phyloP scores from a whole-genome alignment of 768 basidiomycete genomes.

The Amanita muscaria region DNA sequence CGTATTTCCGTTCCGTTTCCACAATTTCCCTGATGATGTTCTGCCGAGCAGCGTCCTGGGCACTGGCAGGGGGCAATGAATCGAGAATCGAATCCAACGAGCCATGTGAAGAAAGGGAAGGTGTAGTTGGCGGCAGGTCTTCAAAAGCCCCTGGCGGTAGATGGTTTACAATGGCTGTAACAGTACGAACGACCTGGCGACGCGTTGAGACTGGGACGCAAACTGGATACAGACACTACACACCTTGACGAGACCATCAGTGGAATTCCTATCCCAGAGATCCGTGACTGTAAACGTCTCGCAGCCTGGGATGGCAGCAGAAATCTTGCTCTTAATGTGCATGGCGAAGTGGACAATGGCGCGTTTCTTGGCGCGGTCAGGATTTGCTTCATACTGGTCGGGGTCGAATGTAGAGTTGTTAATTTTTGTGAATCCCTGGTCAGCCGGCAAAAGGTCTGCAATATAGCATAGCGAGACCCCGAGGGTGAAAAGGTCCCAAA shows the following conservation, averaged over 20 bases:
- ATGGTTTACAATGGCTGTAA: constrained; percentile 72
- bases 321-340: constrained; percentile 61
- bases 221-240: constrained; percentile 15
- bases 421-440: constrained; percentile 49
- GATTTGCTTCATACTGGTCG: constrained; percentile 53
- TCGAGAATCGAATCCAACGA: constrained; percentile 53
- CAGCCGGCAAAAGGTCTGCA: constrained; percentile 79
- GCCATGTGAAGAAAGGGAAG: constrained; percentile 44
- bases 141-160: constrained; percentile 66
- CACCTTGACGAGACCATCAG: constrained; percentile 93
- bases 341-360: constrained; percentile 90
- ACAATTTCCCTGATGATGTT: constrained; percentile 85
- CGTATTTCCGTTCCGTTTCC: constrained; percentile 93
- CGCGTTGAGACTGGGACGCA: constrained; percentile 1
- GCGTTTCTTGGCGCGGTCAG: constrained; percentile 82
- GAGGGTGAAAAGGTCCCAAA: constrained; percentile 90
- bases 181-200: constrained; percentile 78
- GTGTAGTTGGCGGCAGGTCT: constrained; percentile 48
- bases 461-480: constrained; percentile 94
- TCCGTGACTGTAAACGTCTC: constrained; percentile 89
- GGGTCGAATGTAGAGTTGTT: constrained; percentile 61
- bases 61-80: constrained; percentile 37
- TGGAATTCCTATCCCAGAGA: constrained; percentile 83
- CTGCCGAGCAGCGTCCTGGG: constrained; percentile 59
- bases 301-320: constrained; percentile 54